Percentiles rank a stretch among this genome's conserved stretches.
Evolutionary conservation across 2,329 filamentous ascomycete species (phyloP).

Genomic region (Diaporthe caulivora): DNA sequence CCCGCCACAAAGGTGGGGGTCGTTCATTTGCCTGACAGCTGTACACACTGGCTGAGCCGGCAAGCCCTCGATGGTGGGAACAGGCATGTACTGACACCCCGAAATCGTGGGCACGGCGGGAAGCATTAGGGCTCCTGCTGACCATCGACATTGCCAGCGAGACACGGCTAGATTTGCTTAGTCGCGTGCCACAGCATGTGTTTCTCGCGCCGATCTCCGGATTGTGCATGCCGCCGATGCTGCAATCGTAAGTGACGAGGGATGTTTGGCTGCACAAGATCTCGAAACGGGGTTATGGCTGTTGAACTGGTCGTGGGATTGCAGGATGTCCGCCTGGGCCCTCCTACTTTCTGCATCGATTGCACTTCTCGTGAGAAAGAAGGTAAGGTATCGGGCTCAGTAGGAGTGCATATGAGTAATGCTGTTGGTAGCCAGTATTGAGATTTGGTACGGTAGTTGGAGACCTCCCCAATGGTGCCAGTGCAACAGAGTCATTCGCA

Average conservation of each 20-base stretch:
- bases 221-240: constrained; percentile 11
- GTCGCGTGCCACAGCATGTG: constrained; percentile 30
- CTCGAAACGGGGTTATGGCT: constrained; percentile 3
- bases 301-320: constrained; percentile 6
- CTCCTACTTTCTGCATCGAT: neutral
- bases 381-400: neutral
- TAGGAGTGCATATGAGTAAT: neutral
- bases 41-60: constrained; percentile 7
- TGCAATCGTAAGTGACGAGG: constrained; percentile 13
- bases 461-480: neutral
- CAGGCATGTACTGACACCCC: constrained; percentile 22
- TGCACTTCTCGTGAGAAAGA: neutral
- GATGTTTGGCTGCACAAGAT: constrained; percentile 18
- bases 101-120: constrained; percentile 8
- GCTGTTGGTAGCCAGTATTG: neutral
- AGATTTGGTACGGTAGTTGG: neutral
- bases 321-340: neutral
- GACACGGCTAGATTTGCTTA: constrained; percentile 14
- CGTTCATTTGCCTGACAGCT: constrained; percentile 1
- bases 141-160: constrained; percentile 23
- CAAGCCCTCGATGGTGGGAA: constrained; percentile 10
- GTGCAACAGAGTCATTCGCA: neutral
- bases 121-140: constrained; percentile 17
- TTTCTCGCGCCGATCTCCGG: constrained; percentile 28
- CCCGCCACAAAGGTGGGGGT: neutral